Evolutionary conservation across 2,329 filamentous ascomycete species (phyloP), one percentile per base, ranked within the genome.

Genomic region (Paecilomyces variotii): DNA sequence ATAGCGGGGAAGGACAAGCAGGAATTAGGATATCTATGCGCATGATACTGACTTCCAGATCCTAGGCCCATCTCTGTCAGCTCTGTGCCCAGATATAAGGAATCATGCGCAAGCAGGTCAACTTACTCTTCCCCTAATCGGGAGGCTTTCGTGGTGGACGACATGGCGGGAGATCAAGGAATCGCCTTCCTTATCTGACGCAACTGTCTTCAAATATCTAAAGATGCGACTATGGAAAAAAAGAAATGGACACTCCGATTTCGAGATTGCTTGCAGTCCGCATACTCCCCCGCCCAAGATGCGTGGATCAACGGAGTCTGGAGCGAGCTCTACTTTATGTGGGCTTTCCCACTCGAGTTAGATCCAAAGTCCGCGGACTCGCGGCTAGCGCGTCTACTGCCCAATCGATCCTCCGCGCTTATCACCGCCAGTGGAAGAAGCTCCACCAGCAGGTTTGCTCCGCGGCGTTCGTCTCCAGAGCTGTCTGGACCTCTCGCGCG

Each of bases 41-140:
- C 19, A 19, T 19, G 56, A 63, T 63, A 81, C 89, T 85, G 82
- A 95, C 91, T 96, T 96, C 91, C 91, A 96, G 67, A 95, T 89
- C 74, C 91, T 96, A 70, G 60, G 62, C 60, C 73, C 70, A 70
- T 63, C 30, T 67, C 62, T 58, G 69, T 68, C 69, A 71, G 61
- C 45, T 56, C 60, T 57, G 55, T 57, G 55, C 53, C n/a, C 30
- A 45, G 25, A 19, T 53, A 56, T 19, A 19, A 19, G 19, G 19
- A 19, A 19, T 19, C 19, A 19, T 19, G 19, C 19, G 19, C 19
- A 19, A 30, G 35, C 12, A 9, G 24, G 50, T 57, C 61, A 62
- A 75, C 86, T 80, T 79, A 90, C 87, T 90, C 87, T 83, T 90
- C 87, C 69, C 87, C 87, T 73, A 89, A 77, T 64, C 87, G 83